These are phyloP conservation scores for Laguncularia racemosa DNA, from an alignment of 345 rosid species.

Conservation along the genomic window DNA sequence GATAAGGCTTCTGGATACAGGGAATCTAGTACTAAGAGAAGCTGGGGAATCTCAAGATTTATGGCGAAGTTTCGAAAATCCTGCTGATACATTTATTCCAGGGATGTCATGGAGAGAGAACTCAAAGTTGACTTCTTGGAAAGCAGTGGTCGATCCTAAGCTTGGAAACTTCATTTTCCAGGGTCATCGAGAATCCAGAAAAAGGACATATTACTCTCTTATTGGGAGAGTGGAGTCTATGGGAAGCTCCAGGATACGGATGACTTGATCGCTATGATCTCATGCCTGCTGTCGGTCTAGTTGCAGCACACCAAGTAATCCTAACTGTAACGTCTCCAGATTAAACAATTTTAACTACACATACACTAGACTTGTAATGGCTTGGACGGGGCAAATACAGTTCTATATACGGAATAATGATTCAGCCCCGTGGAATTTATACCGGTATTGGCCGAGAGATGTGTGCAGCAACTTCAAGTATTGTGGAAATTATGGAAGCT, in stretches of 20 bases:
- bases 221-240: slow-evolving; percentile 41
- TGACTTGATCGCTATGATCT: slow-evolving; percentile 28
- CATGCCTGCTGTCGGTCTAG: slow-evolving; percentile 35
- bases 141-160: slow-evolving; percentile 31
- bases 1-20: slow-evolving; percentile 25
- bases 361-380: too few relatives aligned
- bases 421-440: too few relatives aligned
- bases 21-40: slow-evolving; percentile 31
- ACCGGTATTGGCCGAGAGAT: too few relatives aligned
- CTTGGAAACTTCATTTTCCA: slow-evolving; percentile 44
- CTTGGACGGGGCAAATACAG: too few relatives aligned
- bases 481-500: too few relatives aligned
- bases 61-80: slow-evolving; percentile 44
- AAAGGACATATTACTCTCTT: slow-evolving; percentile 13
- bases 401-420: too few relatives aligned
- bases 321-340: too few relatives aligned
- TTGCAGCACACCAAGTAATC: neutral
- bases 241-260: slow-evolving; percentile 21
- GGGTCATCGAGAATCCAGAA: slow-evolving; percentile 21
- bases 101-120: slow-evolving; percentile 34
- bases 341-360: too few relatives aligned
- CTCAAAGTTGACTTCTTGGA: slow-evolving; percentile 38
- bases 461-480: too few relatives aligned
- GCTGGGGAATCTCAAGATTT: neutral
- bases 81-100: slow-evolving; percentile 43